A percentile compares a stretch with the other conserved stretches of the same genome.
These are phyloP conservation scores for Dactylonectria macrodidyma DNA, from an alignment of 2,329 filamentous ascomycete genomes.

Conservation along the genomic window DNA sequence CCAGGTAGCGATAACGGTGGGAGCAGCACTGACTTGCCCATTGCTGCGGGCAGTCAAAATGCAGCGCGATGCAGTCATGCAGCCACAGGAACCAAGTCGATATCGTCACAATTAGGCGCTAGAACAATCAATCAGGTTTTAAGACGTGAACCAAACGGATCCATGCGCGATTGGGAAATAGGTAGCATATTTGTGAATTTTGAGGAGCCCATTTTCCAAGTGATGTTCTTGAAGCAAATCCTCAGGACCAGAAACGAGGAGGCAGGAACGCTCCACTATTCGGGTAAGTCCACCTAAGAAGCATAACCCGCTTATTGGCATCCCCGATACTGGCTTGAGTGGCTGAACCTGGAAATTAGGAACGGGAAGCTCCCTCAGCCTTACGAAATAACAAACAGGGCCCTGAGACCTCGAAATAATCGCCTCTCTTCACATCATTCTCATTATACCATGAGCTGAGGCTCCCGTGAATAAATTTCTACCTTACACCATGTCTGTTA, in stretches of 20 bases:
- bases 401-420: slow-evolving; percentile 32
- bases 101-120: background rate
- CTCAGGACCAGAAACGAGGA: background rate
- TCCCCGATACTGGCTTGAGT: slow-evolving; percentile 23
- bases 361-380: slow-evolving; percentile 36
- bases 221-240: background rate
- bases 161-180: background rate
- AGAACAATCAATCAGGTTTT: background rate
- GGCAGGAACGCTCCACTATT: background rate
- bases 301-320: slow-evolving; percentile 25
- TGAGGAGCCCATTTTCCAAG: no score
- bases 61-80: background rate
- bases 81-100: background rate
- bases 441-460: slow-evolving; percentile 45
- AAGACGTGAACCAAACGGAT: no score
- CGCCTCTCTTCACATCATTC: slow-evolving; percentile 4
- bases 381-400: slow-evolving; percentile 33
- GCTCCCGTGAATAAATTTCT: slow-evolving; percentile 31
- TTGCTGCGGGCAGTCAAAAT: background rate
- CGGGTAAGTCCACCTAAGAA: background rate
- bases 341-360: slow-evolving; percentile 35
- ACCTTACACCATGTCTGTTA: slow-evolving; percentile 68
- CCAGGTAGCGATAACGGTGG: background rate
- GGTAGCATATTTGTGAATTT: no score
- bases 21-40: background rate